Evolutionary conservation across 1,284 basidiomycete species (phyloP), one percentile per base, ranked within the genome.

Genomic region (Inonotus obliquus): DNA sequence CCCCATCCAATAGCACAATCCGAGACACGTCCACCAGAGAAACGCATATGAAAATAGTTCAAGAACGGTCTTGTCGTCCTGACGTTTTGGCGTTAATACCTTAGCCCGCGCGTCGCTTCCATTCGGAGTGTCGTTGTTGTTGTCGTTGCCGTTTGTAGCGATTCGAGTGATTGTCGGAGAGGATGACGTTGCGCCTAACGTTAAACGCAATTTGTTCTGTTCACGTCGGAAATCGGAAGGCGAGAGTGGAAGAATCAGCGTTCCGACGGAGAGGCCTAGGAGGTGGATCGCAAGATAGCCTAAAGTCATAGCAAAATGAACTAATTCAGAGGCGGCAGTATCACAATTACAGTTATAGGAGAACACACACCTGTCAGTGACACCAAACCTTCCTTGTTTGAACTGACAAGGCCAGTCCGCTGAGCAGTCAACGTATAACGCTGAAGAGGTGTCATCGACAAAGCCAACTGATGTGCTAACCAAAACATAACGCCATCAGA

Each of bases 201-300:
- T 19, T n/a, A 59, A 5, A 38, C 38, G 54, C 9, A 63, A 32
- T 6, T 14, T 44, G 7, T 47, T 23, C 32, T 60, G 62, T 62
- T 80, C 74, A 49, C 82, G 81, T 7, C 84, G 79, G 71, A 90
- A 91, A 69, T 83, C 86, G 1, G 83, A 84, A 0, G 92, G 93
- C 25, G 86, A 84, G 1, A 87, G 83, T 0, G 91, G 91, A 4
- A 97, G 82, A 38, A 96, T 73, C 39, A 96, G 77, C 0, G 92
- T 89, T 1, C 96, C 96, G 0, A 85, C 79, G 1, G 91, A 87
- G 10, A 96, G 77, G 1, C 95, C 96, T 11, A 98, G 76, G 1
- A 98, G 77, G 70, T 96, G 95, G 62, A 99, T 87, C 0, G 94
- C 83, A 7, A 97, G 79, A 73, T 99, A 99, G 5, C 96, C 96